Percentiles rank a stretch among this genome's conserved stretches.
Evolutionary conservation across 352 stramenopile genomes (phyloP).

Genomic region (Paralagenidium karlingii): DNA sequence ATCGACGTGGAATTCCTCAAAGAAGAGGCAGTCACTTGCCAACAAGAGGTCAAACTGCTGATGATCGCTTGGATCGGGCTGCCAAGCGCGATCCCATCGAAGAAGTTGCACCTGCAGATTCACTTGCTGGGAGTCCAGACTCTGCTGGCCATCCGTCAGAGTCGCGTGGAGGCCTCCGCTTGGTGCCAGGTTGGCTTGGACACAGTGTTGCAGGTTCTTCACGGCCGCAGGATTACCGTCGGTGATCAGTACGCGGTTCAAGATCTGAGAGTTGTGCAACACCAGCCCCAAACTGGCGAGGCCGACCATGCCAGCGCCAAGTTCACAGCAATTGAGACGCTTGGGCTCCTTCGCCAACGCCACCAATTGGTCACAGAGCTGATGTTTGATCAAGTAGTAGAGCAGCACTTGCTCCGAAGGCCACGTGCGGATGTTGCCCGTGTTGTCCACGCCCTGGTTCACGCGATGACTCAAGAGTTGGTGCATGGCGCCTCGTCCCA

Average conservation of each 20-base stretch:
- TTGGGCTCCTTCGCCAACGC: not conserved
- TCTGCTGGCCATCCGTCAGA: too few relatives aligned
- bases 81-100: constrained; percentile 47
- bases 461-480: constrained; percentile 67
- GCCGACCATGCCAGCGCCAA: constrained; percentile 69
- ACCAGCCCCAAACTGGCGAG: constrained; percentile 50
- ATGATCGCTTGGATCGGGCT: constrained; percentile 5
- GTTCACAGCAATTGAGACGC: constrained; percentile 41
- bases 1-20: constrained; percentile 76
- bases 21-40: constrained; percentile 79
- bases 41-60: constrained; percentile 70
- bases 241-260: constrained; percentile 43
- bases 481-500: too few relatives aligned
- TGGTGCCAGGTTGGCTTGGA: constrained; percentile 35
- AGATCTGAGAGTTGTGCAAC: constrained; percentile 19
- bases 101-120: constrained; percentile 27
- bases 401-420: constrained; percentile 68
- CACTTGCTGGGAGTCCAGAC: too few relatives aligned
- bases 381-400: constrained; percentile 33
- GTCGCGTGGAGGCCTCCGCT: too few relatives aligned
- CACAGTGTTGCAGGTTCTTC: constrained; percentile 46
- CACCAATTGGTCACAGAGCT: constrained; percentile 14
- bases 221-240: constrained; percentile 62
- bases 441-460: constrained; percentile 78
- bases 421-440: constrained; percentile 80